Evolutionary conservation across 495 filamentous ascomycete genomes (phyloP), one percentile per base, ranked within the genome.

Genomic region (Penicillium maclennaniae): DNA sequence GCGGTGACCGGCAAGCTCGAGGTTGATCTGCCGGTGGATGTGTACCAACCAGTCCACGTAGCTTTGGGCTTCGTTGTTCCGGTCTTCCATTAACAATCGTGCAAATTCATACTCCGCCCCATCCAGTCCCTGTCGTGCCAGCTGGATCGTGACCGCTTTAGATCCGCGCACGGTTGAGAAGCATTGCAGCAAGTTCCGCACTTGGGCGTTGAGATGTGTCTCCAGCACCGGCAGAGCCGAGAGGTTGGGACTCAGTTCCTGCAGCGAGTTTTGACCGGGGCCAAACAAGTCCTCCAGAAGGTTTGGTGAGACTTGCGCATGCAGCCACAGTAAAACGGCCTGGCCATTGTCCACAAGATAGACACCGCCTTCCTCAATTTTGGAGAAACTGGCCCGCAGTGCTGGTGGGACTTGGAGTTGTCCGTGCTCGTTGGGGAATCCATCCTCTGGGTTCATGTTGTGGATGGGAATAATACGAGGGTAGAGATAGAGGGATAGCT

Each of bases 1-100:
- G 63, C 87, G 76, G 66, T 91, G 88, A 28, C 88, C 88, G 15
- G 86, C 78, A 61, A 91, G 73, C 79, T 97, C 92, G 51, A 96
- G 71, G 67, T 95, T 91, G 54, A 97, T 89, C 62, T 87, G 85
- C 59, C 91, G 86, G 66, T 99, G 93, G 45, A 97, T 75, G 71
- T 96, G 90, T 48, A 99, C 93, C 69, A 99, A 71, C 93, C 93
- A 99, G 72, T 99, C 93, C 16, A 97, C 93, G 72, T 99, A 97
- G 59, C 87, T 92, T 69, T 92, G 89, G 28, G 93, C 93, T 71
- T 99, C 93, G 57, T 95, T 96, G 69, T 97, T 97, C 56, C 93
- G 81, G 66, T 99, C 93, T 73, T 99, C 93, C 45, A 95, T 82
- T 58, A 99, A 70, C 67, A 91, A 72, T 39, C 91, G 75, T 38